Evolutionary conservation across 495 filamentous ascomycete genomes (phyloP), one percentile per base, ranked within the genome.

Genomic region (Eremomyces bilateralis): DNA sequence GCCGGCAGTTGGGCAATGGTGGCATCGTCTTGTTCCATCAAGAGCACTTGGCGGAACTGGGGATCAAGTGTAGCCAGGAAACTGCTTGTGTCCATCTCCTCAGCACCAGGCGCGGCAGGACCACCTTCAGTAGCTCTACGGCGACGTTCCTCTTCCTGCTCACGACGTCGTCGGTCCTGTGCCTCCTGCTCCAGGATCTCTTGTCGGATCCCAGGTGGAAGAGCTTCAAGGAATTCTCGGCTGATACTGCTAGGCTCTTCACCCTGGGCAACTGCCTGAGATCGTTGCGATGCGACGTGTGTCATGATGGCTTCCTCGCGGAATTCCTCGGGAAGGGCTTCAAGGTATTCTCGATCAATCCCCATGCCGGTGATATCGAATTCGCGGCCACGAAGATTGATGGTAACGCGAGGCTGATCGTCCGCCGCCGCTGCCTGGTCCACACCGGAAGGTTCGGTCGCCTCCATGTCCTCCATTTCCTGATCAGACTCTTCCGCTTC

Each of bases 261-360:
- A 21, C 81, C 84, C 28, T 76, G 67, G 38, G 79, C 75, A 12
- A 70, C 68, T 40, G 79, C 78, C 52, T 82, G 67, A 4, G 76
- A 73, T 44, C 88, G 74, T 34, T 85, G 71, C 34, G 85, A 70
- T 29, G 75, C 74, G 41, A 90, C 60, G 35, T 91, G 80, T 30
- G 79, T 69, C 54, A 83, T 80, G 25, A 99, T 75, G 19, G 94
- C 88, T 49, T 99, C 88, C 52, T 95, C 85, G 19, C 88, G 68
- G 33, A 94, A 69, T 27, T 95, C 88, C 39, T 99, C 88, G 0
- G 88, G 88, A 13, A 99, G 61, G 24, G 82, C 90, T 36, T 88
- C 80, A 2, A 99, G 67, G 52, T 91, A 99, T 27, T 82, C 82
- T 11, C 78, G 67, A 46, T 99, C 88, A 38, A 99, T 94, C 38